Conservation (phyloP, 768 basidiomycete species). For the Phaeotremella skinneri region DNA sequence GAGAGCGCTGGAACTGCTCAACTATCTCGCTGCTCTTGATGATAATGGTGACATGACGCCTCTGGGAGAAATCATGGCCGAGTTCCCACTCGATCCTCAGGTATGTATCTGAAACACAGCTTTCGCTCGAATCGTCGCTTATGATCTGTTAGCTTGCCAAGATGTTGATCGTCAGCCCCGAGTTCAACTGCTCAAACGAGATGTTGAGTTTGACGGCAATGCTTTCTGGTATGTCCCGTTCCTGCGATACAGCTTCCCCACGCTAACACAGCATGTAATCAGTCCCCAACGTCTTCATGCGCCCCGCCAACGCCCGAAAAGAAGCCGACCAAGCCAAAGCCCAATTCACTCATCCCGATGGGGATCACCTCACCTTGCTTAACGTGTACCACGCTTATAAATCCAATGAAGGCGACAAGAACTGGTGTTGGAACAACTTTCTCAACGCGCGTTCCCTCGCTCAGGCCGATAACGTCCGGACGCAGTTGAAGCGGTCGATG, state of each 20-base stretch:
- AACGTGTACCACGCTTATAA: constrained; percentile 94
- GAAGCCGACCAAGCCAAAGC: constrained; percentile 93
- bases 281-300: constrained; percentile 93
- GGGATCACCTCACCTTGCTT: constrained; percentile 91
- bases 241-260: background rate
- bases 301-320: constrained; percentile 79
- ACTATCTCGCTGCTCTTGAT: constrained; percentile 86
- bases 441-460: constrained; percentile 75
- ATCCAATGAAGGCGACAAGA: constrained; percentile 70
- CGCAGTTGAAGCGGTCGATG: constrained; percentile 86
- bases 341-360: constrained; percentile 80
- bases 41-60: constrained; percentile 88
- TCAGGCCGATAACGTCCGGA: constrained; percentile 90
- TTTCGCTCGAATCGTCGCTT: constrained; percentile 1
- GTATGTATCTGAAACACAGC: constrained; percentile 53
- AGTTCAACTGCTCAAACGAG: constrained; percentile 94
- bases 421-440: constrained; percentile 90
- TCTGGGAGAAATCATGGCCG: constrained; percentile 88
- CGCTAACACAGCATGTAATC: constrained; percentile 6
- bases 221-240: constrained; percentile 69
- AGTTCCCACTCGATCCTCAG: constrained; percentile 98
- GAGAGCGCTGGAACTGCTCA: constrained; percentile 90
- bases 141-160: constrained; percentile 68
- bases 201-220: constrained; percentile 92
- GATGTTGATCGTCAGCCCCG: constrained; percentile 88